A percentile compares a stretch with the other conserved stretches of the same genome.
Evolutionary conservation across 2,329 filamentous ascomycete species (phyloP).

Genomic region (Bimuria novae-zelandiae): DNA sequence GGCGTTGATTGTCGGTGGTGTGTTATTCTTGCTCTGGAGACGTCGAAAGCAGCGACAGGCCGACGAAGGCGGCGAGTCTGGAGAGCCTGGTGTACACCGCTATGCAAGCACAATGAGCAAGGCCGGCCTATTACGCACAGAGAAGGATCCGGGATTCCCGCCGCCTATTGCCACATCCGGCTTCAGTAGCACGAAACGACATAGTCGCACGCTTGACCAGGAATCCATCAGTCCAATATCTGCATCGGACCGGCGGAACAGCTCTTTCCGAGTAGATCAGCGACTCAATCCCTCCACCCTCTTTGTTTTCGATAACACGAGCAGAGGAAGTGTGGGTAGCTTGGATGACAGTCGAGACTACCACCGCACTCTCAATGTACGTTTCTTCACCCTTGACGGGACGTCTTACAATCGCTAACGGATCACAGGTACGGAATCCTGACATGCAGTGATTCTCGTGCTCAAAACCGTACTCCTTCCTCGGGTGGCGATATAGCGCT

Average conservation of each 20-base stretch:
- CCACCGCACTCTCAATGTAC: conserved; percentile 52
- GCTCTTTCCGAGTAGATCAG: conserved; percentile 54
- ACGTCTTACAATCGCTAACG: conserved; percentile 16
- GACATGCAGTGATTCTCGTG: conserved; percentile 26
- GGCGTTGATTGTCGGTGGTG: conserved; percentile 42
- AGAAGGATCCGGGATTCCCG: conserved; percentile 29
- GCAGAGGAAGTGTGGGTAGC: conserved; percentile 52
- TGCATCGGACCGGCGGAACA: conserved; percentile 45
- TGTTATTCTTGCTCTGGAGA: conserved; percentile 49
- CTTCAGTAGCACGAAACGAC: conserved; percentile 19
- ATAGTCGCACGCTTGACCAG: conserved; percentile 34
- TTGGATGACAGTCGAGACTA: conserved; percentile 55
- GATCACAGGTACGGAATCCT: conserved; percentile 37
- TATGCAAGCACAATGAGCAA: conserved; percentile 56
- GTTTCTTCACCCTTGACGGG: conserved; percentile 9
- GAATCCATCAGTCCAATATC: conserved; percentile 43
- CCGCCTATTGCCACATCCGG: conserved; percentile 28
- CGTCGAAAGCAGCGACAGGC: conserved; percentile 31
- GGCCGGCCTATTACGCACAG: conserved; percentile 48
- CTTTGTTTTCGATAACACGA: conserved; percentile 53
- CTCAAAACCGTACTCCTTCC: not conserved
- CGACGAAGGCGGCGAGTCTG: conserved; percentile 22
- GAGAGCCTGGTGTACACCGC: conserved; percentile 37
- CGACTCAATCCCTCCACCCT: conserved; percentile 54
- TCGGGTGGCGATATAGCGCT: conserved; percentile 11